Conservation (phyloP, 768 basidiomycete species). For the Astraeus odoratus region DNA sequence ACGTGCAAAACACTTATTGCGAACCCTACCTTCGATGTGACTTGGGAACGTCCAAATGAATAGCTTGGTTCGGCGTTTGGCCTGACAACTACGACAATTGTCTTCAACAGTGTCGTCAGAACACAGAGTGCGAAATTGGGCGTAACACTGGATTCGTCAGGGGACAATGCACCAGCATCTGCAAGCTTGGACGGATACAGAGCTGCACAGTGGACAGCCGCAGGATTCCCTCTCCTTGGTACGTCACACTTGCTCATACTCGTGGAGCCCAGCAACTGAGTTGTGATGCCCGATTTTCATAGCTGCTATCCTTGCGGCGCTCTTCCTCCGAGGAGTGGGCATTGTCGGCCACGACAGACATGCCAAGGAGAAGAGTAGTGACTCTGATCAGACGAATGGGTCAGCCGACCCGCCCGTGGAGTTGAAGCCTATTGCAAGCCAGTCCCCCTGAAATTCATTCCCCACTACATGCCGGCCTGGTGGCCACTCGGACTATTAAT, state of each 20-base stretch:
- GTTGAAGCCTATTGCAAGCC: not conserved
- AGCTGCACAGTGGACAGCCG: constrained; percentile 58
- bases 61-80: constrained; percentile 67
- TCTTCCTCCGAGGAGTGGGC: constrained; percentile 37
- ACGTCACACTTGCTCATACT: constrained; percentile 10
- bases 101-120: constrained; percentile 49
- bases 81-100: constrained; percentile 64
- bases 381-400: constrained; percentile 18
- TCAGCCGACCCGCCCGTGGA: not conserved
- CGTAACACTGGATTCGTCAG: constrained; percentile 22
- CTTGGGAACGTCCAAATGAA: not conserved
- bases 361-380: constrained; percentile 4
- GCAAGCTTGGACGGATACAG: constrained; percentile 49
- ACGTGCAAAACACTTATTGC: not conserved
- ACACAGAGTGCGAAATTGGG: constrained; percentile 26
- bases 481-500: not conserved
- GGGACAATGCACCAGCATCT: constrained; percentile 23
- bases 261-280: not conserved
- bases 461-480: not conserved
- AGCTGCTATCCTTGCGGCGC: constrained; percentile 27
- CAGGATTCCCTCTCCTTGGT: constrained; percentile 59
- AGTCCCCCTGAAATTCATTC: not conserved
- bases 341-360: constrained; percentile 29
- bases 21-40: not conserved
- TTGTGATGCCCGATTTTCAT: not conserved